Base-by-base conservation (phyloP, 1,284 basidiomycete species). In the Sporisorium sorghi region DNA sequence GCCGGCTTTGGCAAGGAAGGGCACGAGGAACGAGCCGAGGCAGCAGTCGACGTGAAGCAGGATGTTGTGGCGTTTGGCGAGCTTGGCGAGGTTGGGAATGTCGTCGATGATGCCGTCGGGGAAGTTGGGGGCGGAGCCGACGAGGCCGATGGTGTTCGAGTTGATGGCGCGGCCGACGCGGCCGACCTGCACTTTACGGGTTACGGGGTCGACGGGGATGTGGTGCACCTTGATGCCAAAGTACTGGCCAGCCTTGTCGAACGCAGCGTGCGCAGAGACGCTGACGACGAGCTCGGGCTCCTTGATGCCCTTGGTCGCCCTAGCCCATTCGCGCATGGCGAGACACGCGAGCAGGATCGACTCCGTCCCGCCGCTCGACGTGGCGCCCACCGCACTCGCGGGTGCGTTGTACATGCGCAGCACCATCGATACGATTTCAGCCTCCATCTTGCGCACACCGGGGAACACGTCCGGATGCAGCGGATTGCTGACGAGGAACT, bases 381-480 rank as follows among this genome's bases (percentile, higher is more conserved):
- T 97, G 1, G 91, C 91, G 14, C 96, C 96, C 2, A 67, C 79
- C 2, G 93, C 93, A 10, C 92, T 92, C 2, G 64, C 14, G 2
- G 92, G 91, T 72, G 92, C 91, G 83, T 93, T 91, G 87, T 92
- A 97, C 76, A 87, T 88, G 86, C 71, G 50, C 12, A 98, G 87
- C 73, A 92, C 92, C 92, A 97, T 97, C n/a, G 92, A 87, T 44
- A 99, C 93, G 47, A 98, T 89, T 84, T 98, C 95, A 9, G 94
- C 92, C 83, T 99, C 96, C 96, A 99, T 99, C 86, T 97, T 95
- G 53, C 96, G 89, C 6, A 98, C 87, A 0, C 92, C 91, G 0
- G 96, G 95, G 86, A 99, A 98, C 35, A 97, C 91, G 71, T 97
- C 94, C 0, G 96, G 94, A 81, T 98, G 96, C 2, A 98, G 87